These are phyloP conservation scores for Ramaria rubella DNA, from an alignment of 768 basidiomycete species.

Conservation along the genomic window DNA sequence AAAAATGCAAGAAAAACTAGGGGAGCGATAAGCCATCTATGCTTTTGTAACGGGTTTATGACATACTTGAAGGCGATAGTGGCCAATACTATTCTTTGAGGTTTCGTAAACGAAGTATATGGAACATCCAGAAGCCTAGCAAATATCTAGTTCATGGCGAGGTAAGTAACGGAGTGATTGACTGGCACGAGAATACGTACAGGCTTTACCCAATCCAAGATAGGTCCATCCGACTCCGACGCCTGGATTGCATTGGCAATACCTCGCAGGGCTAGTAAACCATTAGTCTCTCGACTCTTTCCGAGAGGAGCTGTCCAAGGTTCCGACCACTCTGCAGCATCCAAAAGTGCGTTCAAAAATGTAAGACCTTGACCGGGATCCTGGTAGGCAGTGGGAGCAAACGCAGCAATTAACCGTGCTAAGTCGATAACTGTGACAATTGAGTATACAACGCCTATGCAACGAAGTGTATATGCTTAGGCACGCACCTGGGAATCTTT, in stretches of 20 bases:
- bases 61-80: conserved; percentile 87
- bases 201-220: not conserved
- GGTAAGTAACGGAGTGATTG: conserved; percentile 7
- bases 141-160: conserved; percentile 43
- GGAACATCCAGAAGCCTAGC: conserved; percentile 43
- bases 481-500: conserved; percentile 62
- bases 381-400: conserved; percentile 48
- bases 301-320: conserved; percentile 49
- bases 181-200: not conserved
- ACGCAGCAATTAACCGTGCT: conserved; percentile 65
- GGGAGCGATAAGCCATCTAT: not conserved
- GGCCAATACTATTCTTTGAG: conserved; percentile 68
- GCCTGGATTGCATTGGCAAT: conserved; percentile 76
- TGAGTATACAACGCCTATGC: conserved; percentile 2
- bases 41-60: not conserved
- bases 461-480: not conserved
- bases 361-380: conserved; percentile 36
- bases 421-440: conserved; percentile 88
- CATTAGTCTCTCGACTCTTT: conserved; percentile 80
- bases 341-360: conserved; percentile 59
- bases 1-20: conserved; percentile 60
- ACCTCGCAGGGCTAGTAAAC: conserved; percentile 69
- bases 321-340: conserved; percentile 58
- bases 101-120: conserved; percentile 54
- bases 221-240: not conserved